Evolutionary conservation across 2,329 filamentous ascomycete species (phyloP), one percentile per base, ranked within the genome.

Genomic region (Orbilia javanica): DNA sequence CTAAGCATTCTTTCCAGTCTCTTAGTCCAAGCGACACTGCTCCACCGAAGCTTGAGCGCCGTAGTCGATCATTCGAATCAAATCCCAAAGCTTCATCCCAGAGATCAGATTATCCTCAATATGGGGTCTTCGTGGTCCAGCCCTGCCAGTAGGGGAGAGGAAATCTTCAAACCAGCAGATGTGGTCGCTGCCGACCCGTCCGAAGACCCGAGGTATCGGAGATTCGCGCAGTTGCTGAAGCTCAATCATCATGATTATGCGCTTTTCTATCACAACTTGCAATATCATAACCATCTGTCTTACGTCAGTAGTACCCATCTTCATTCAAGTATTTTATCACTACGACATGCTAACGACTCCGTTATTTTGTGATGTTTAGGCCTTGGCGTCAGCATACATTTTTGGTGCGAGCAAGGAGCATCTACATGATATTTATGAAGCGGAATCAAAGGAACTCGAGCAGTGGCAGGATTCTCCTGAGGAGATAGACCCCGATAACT

Each of bases 331-430:
- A 39, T 11, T 10, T 2, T 10, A 2, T 10, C 13, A 10, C 2
- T 10, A 36, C n/a, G 36, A 15, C n/a, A 39, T 39, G n/a, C 36
- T 39, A 36, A 36, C 8, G 4, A 5, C 25, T 52, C 20, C 7
- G 7, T 11, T 3, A 22, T 57, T 3, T 34, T 36, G 3, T 18
- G 27, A 53, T 39, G 1, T 50, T 8, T 67, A 89, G 88, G 88
- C 94, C 65, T 88, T 99, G 11, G 90, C 90, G 80, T 93, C 95
- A 4, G 92, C 94, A 0, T 99, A 96, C 84, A 87, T 97, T 15
- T 87, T 98, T 8, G 94, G 94, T 25, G 94, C 91, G 48, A 88
- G 89, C 67, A 86, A 89, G 7, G 87, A 91, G 60, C 90, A 96
- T 80, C 85, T 99, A 80, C 91, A 93, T 80, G 87, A 88, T 3